Evolutionary conservation across 2,329 filamentous ascomycete species (phyloP), one percentile per base, ranked within the genome.

Genomic region (Pezicula neosporulosa): DNA sequence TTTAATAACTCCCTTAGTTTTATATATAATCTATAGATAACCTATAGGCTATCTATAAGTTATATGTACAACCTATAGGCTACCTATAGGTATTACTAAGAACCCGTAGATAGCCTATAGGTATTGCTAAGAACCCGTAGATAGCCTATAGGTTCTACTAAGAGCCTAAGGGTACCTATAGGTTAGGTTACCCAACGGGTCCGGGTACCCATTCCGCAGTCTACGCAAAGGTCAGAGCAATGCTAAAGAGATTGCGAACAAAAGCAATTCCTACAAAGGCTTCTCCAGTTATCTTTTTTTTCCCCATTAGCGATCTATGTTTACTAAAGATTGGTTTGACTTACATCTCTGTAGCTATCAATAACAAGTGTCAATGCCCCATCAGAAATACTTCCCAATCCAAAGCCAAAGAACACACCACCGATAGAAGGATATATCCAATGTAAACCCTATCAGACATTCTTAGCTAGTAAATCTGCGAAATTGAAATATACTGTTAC

Each of bases 301-400:
- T 7, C n/a, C 38, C 16, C 6, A 37, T 37, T 37, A 13, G 35
- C 12, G 6, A 37, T n/a, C n/a, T n/a, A n/a, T 21, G 21, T 21
- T 21, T 21, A 21, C 21, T 21, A 21, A 21, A 5, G 21, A 21
- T 5, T 21, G 3, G 5, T 5, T 21, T 21, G 21, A 44, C 56
- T 38, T 57, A 71, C 69, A 49, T 70, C 66, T 44, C 62, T 59
- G 38, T 71, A 73, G 4, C 67, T 65, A 44, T 71, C 69, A 18
- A 71, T 68, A 6, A 71, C 55, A 6, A 70, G 47, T 0, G 67
- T 71, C 27, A 71, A 65, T 1, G 59, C 59, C 21, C 21, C 21
- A 5, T 73, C 70, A 2, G 66, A 63, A 5, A 69, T 70, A 33
- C 68, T 64, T 2, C 71, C 70, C 0, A 74, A 59, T 0, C 70